Evolutionary conservation across 2,329 filamentous ascomycete genomes (phyloP).

Genomic region (Sporothrix globosa): DNA sequence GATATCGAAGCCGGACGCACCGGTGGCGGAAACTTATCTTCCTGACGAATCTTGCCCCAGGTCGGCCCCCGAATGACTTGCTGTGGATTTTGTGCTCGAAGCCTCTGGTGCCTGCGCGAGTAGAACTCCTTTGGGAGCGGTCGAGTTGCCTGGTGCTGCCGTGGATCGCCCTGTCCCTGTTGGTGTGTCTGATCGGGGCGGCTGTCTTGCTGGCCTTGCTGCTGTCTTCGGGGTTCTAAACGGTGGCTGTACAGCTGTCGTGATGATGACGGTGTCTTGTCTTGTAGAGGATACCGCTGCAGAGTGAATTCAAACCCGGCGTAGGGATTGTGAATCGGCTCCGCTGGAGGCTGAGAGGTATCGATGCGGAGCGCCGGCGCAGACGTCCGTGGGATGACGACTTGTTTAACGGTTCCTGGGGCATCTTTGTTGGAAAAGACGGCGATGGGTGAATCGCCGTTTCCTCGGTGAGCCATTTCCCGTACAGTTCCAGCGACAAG

Average conservation of each 20-base stretch:
- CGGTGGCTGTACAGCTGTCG: neutral
- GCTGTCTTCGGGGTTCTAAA: neutral
- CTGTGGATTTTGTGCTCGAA: constrained; percentile 1
- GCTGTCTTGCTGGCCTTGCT: neutral
- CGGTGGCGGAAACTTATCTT: constrained; percentile 16
- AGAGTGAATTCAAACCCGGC: neutral
- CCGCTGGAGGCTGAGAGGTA: neutral
- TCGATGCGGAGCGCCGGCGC: constrained; percentile 5
- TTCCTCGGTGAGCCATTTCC: constrained; percentile 26
- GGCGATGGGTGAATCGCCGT: neutral
- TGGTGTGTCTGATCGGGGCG: neutral
- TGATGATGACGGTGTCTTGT: too few relatives aligned
- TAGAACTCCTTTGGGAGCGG: neutral
- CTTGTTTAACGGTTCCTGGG: neutral
- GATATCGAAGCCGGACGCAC: constrained; percentile 22
- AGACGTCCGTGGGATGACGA: neutral
- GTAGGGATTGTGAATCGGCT: constrained; percentile 6
- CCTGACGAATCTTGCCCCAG: constrained; percentile 2
- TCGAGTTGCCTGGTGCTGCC: neutral
- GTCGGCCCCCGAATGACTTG: constrained; percentile 9
- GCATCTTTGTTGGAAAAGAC: neutral
- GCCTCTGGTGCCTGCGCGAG: constrained; percentile 8
- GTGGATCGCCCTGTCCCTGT: constrained; percentile 1
- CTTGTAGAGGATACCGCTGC: neutral
- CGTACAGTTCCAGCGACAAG: constrained; percentile 25